Percentiles rank a stretch among this genome's conserved stretches.
Evolutionary conservation across 768 basidiomycete species (phyloP).

Genomic region (Lactifluus volemus): DNA sequence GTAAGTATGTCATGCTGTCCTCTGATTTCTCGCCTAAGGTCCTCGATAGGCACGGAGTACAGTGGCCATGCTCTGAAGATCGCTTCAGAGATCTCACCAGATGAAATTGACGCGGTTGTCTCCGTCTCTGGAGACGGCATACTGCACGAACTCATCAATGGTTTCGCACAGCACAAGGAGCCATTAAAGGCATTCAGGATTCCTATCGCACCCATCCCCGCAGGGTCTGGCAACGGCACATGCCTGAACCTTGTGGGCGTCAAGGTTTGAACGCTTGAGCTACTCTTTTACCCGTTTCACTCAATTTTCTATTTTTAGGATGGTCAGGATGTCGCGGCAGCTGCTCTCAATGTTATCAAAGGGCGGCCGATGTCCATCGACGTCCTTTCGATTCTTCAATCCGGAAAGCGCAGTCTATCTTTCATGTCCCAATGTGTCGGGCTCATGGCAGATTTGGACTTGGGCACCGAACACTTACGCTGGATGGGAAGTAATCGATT

Average conservation of each 20-base stretch:
- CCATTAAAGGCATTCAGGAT: conserved; percentile 52
- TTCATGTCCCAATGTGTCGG: conserved; percentile 82
- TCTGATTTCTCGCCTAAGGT: not conserved
- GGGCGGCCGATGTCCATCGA: conserved; percentile 71
- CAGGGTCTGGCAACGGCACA: conserved; percentile 74
- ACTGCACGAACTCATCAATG: conserved; percentile 78
- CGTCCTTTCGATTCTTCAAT: conserved; percentile 67
- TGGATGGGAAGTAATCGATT: conserved; percentile 87
- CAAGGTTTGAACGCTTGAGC: conserved; percentile 33
- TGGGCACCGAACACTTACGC: conserved; percentile 74
- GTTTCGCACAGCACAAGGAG: conserved; percentile 57
- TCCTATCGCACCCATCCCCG: conserved; percentile 72
- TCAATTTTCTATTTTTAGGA: conserved; percentile 31
- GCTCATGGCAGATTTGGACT: conserved; percentile 77
- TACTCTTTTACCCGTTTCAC: not conserved
- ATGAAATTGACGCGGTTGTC: conserved; percentile 59
- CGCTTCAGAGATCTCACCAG: conserved; percentile 43
- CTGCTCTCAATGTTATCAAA: conserved; percentile 73
- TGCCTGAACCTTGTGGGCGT: conserved; percentile 68
- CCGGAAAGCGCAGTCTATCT: conserved; percentile 51
- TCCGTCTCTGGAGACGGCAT: conserved; percentile 80
- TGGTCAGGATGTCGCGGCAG: conserved; percentile 62
- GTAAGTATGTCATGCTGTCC: conserved; percentile 34
- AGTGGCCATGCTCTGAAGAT: conserved; percentile 59
- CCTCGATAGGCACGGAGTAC: conserved; percentile 49